Evolutionary conservation across 768 basidiomycete genomes (phyloP).

Genomic region (Lactarius sanguifluus): DNA sequence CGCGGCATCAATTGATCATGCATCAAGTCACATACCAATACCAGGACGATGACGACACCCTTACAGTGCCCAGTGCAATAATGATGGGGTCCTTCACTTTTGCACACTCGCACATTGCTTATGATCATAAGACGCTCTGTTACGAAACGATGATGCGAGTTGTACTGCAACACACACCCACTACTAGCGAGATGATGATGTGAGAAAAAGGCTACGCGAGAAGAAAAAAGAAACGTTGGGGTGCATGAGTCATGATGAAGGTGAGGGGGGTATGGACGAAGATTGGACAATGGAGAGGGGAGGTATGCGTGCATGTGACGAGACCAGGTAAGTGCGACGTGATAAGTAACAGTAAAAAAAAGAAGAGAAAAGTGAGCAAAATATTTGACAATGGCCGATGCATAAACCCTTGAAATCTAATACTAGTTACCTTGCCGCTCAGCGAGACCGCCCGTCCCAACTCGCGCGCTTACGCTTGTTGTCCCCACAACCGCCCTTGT

Average conservation of each 20-base stretch:
- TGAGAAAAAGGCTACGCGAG: neutral
- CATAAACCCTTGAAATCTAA: neutral
- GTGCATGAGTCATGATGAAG: conserved; percentile 11
- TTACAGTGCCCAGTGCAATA: neutral
- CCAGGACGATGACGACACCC: conserved; percentile 2
- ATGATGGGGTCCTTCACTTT: neutral
- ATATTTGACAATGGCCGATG: neutral
- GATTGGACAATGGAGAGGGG: neutral
- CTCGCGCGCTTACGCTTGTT: conserved; percentile 59
- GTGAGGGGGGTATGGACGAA: conserved; percentile 8
- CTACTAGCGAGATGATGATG: neutral
- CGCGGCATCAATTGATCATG: neutral
- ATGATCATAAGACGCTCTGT: conserved; percentile 7
- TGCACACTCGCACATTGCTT: conserved; percentile 9
- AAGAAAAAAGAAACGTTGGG: too few relatives aligned
- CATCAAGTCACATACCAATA: conserved; percentile 1
- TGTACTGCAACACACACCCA: conserved; percentile 9
- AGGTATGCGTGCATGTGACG: conserved; percentile 21
- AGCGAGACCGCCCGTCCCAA: conserved; percentile 49
- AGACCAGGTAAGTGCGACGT: conserved; percentile 18
- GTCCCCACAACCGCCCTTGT: conserved; percentile 42
- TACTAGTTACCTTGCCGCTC: conserved; percentile 10
- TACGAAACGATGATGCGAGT: neutral
- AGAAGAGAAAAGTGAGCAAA: neutral
- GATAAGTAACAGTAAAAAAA: conserved; percentile 27